Evolutionary conservation across 371 early-diverging fungal species (phyloP), one percentile per base, ranked within the genome.

Genomic region (Circinella minor): DNA sequence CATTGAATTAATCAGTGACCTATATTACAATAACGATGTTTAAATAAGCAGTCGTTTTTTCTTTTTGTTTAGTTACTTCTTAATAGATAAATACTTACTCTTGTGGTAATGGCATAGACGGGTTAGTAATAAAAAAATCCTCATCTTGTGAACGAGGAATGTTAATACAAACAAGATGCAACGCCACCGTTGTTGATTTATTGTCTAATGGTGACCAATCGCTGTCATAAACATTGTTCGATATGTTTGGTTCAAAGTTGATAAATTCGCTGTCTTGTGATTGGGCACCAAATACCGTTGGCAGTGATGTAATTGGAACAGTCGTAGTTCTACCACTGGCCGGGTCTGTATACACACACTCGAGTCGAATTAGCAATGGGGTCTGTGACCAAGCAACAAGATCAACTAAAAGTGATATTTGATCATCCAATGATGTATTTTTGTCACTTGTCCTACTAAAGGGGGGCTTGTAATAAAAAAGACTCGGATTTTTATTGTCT

Each of bases 381-480:
- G 74, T 70, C 61, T 87, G 87, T 8, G 88, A 81, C 37, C 80
- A 77, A 18, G 82, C 80, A 63, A 84, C 83, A 3, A 88, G 64
- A 38, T 88, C 84, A 1, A 81, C 79, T 20, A 89, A 63, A 3
- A 67, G 71, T 38, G 86, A 79, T 36, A 81, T 81, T n/a, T 79
- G 77, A 34, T 72, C 72, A 38, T 77, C 76, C 13, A 36, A 27
- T 4, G 66, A 34, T 34, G 63, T 34, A 18, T 66, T 47, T n/a
- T 62, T 13, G n/a, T 66, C 60, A 14, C 5, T 34, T 36, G 68
- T 60, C 3, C 39, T 65, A 55, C 34, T 36, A 39, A 90, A 71
- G 0, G 75, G 67, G 3, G 92, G 91, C n/a, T 88, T 86, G 68
- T 87, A 93, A 68, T 89, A 93, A 70, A 88, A 92, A 13, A 88